A percentile compares a stretch with the other conserved stretches of the same genome.
Conservation (phyloP, 176 grass and related monocot species). For the Bromus sterilis region DNA sequence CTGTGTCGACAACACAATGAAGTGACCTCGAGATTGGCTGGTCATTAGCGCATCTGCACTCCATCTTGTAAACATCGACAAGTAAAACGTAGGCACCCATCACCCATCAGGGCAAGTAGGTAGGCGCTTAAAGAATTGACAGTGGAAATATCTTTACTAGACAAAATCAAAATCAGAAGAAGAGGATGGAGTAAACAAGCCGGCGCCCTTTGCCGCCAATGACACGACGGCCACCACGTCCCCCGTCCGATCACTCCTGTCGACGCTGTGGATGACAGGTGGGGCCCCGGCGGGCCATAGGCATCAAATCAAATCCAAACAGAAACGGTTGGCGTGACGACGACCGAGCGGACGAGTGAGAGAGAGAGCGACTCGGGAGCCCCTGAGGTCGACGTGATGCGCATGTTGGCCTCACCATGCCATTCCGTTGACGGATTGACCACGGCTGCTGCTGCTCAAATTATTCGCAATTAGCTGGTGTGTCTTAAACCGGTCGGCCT, state of each 20-base stretch:
- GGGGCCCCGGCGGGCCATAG: not conserved
- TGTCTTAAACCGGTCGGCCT: no score
- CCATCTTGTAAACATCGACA: not conserved
- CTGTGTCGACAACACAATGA: not conserved
- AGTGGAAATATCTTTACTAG: not conserved
- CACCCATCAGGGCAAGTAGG: not conserved
- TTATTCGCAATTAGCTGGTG: no score
- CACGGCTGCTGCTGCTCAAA: no score
- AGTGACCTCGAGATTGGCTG: not conserved
- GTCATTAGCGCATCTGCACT: not conserved
- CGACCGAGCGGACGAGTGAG: not conserved
- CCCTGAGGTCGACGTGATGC: not conserved
- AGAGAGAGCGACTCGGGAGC: not conserved
- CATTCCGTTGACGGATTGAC: not conserved
- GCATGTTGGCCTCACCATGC: not conserved
- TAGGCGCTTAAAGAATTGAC: not conserved
- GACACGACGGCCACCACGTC: slow-evolving; percentile 1
- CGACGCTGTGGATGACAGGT: slow-evolving; percentile 6
- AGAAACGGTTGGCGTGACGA: not conserved
- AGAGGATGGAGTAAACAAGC: not conserved
- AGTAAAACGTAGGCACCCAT: no score
- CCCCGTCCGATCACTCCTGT: not conserved
- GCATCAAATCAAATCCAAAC: not conserved
- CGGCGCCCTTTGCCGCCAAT: not conserved
- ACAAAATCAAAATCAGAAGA: not conserved